Base-by-base conservation (phyloP, 225 moss, liverwort and hornwort genomes). In the Bryoerythrophyllum caledonicum region DNA sequence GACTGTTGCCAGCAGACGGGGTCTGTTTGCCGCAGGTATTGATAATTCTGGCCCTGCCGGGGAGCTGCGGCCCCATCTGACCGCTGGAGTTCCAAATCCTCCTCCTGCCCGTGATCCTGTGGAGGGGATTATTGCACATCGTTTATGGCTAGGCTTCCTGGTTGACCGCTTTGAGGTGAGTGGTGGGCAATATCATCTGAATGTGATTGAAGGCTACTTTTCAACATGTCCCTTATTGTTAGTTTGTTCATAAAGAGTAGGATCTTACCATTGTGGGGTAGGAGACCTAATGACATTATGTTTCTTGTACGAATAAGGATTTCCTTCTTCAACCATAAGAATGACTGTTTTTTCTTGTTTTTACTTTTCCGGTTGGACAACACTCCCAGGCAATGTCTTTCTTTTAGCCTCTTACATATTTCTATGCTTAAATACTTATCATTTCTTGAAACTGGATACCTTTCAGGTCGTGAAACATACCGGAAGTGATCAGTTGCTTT, bases 101-200 rank as follows among this genome's bases (percentile, higher is more conserved):
- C 49, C 72, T 70, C 82, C 89, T 66, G 51, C 66, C 40, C 82
- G 76, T 67, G 87, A 94, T 82, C 87, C 89, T 67, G 89, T 94
- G 38, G 73, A 81, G 60, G 90, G 87, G 64, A 90, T 94, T 57
- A 68, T 72, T 71, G 89, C 89, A 55, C 94, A 94, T 63, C 82
- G 87, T 27, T 40, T 94, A 58, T 94, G 94, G 94, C 89, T 94
- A 64, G 94, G 94, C 52, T 94, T 94, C 73, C 80, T 94, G 51
- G 65, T 94, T 20, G 94, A 94, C 60, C 92, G 92, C 38, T 94
- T 90, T 84, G 92, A 92, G 92, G 93, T 91, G 71, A 76, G 85
- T 60, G 70, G 57, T 57, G 34, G 48, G 41, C 43, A 63, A 57
- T 17, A 44, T 46, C 53, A 61, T 56, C 26, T 67, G 7, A 58